Base-by-base conservation (phyloP, 306 rosid genomes). In the Lupinus albus region DNA sequence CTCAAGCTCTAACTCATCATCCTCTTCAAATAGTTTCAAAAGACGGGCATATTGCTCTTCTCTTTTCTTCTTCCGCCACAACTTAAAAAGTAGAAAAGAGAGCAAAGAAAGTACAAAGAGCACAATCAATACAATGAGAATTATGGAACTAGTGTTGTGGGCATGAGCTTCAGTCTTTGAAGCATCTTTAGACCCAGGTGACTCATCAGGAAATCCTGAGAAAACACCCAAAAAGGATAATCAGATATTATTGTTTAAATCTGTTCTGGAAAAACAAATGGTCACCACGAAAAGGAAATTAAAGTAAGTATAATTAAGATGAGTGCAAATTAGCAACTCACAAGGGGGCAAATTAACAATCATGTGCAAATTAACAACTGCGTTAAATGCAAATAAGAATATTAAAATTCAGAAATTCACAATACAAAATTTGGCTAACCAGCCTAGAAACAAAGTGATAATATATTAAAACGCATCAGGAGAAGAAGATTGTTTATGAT, bases 1-100 rank as follows among this genome's bases (percentile, higher is more conserved):
- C 73, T 90, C 96, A 62, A 90, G 64, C 81, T 90, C 96, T 48
- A 90, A 83, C 38, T 87, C 96, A 61, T 87, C 95, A 63, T 90
- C 95, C 78, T 90, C 89, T 85, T 90, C 95, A 73, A 90, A 90
- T 80, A 87, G 65, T 75, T 90, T 90, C 79, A 85, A 76, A 50
- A 90, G 95, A 30, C 89, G 84, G 13, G 88, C 90, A 78, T 86
- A 84, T 50, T 87, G 95, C 54, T 87, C 92, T 47, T 91, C 95
- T 78, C 97, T 83, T 74, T 82, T 87, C 87, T 90, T 90, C 94
- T 73, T 87, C 61, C 55, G 87, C 95, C 96, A 84, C 16, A 82
- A 73, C 81, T 85, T 87, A 72, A 90, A 85, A 47, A 90, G 92
- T 47, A 71, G 66, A 59, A 81, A 78, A 13, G 76, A 63, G 17